A percentile compares a stretch with the other conserved stretches of the same genome.
Conservation (phyloP, 331 rosid species). For the Pyrus hybrid region DNA sequence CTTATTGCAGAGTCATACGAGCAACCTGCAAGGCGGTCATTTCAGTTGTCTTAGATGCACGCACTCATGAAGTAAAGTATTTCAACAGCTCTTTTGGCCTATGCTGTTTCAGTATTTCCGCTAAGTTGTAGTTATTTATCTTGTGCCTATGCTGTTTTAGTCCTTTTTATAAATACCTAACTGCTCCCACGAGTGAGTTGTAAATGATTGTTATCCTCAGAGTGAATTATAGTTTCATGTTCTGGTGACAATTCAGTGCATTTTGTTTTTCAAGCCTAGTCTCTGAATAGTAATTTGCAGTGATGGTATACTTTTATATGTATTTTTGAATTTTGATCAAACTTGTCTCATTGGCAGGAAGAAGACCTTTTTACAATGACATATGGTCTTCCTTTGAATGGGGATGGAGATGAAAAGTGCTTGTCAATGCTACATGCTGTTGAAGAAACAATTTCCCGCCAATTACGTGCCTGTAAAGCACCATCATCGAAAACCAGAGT, state of each 20-base stretch:
- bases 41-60: constrained; percentile 78
- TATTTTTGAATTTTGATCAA: no score
- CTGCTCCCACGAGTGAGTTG: background rate
- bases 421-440: constrained; percentile 75
- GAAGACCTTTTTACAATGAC: constrained; percentile 90
- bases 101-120: background rate
- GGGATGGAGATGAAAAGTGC: constrained; percentile 84
- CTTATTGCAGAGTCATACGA: constrained; percentile 68
- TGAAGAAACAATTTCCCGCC: constrained; percentile 86
- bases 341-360: constrained; percentile 47
- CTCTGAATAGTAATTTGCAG: constrained; percentile 4
- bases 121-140: background rate
- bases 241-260: background rate
- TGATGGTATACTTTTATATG: constrained; percentile 4
- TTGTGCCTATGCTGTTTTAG: background rate
- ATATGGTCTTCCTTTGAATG: constrained; percentile 85
- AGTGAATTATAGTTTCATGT: background rate
- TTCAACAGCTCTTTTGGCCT: constrained; percentile 41
- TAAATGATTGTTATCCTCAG: background rate
- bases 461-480: constrained; percentile 84
- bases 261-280: background rate
- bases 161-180: background rate
- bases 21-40: constrained; percentile 85
- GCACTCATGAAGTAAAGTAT: constrained; percentile 99
- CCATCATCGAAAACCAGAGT: constrained; percentile 53